phyloP scores from a whole-genome alignment of 2,329 filamentous ascomycete species.

The Xylaria sp. region DNA sequence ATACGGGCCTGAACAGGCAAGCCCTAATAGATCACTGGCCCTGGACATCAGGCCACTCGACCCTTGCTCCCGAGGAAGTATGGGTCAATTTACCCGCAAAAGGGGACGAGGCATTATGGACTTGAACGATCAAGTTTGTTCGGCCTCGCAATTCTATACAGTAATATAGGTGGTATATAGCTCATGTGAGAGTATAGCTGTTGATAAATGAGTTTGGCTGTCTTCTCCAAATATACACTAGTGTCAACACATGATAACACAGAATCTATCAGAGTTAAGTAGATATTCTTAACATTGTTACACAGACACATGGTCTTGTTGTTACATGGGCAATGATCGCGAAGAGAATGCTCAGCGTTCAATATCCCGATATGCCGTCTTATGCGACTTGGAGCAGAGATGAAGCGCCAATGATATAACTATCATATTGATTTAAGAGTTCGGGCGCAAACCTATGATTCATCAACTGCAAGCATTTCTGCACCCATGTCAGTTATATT shows the following conservation, averaged over 20 bases:
- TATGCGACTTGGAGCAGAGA: not conserved
- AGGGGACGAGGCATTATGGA: not conserved
- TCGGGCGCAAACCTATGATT: not conserved
- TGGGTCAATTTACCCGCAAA: not conserved
- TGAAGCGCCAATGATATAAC: not conserved
- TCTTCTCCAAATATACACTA: not conserved
- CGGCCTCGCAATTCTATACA: too few relatives aligned
- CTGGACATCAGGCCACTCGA: conserved; percentile 10
- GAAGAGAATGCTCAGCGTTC: not conserved
- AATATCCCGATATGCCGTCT: not conserved
- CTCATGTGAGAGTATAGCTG: not conserved
- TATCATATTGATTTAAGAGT: not conserved
- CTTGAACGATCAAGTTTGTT: not conserved
- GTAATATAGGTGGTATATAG: not conserved
- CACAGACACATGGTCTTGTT: not conserved
- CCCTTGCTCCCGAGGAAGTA: not conserved
- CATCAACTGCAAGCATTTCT: conserved; percentile 1
- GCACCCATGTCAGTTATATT: not conserved
- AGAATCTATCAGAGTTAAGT: not conserved
- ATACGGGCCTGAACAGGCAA: too few relatives aligned
- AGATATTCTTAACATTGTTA: not conserved
- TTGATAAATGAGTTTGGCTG: not conserved
- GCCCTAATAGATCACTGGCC: too few relatives aligned
- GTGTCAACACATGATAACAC: not conserved
- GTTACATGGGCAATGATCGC: not conserved